These are phyloP conservation scores for Epichloe coenophiala DNA, from an alignment of 2,329 filamentous ascomycete genomes.

Conservation along the genomic window DNA sequence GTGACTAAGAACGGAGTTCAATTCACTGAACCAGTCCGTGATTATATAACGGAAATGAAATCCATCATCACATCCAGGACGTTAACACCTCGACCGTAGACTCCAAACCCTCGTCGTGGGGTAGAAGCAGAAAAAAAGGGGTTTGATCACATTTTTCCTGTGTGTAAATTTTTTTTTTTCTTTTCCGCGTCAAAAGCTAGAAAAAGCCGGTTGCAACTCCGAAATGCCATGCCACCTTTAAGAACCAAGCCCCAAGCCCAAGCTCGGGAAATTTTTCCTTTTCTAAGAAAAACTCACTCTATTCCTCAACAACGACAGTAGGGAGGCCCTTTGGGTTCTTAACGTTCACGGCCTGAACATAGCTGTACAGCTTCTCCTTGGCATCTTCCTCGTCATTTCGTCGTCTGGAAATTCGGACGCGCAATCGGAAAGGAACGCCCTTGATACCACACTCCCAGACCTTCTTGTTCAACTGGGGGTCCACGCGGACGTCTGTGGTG, in stretches of 20 bases:
- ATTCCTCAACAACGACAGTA: conserved; percentile 75
- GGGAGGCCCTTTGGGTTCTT: conserved; percentile 98
- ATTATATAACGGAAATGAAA: background rate
- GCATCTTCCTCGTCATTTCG: conserved; percentile 99
- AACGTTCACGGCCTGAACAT: conserved; percentile 98
- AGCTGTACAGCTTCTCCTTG: conserved; percentile 99
- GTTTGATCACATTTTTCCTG: conserved; percentile 21
- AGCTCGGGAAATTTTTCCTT: conserved; percentile 16
- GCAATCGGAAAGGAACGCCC: conserved; percentile 94
- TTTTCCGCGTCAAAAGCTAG: conserved; percentile 28
- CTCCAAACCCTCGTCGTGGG: background rate
- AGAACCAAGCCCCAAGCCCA: conserved; percentile 30
- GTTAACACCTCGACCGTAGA: background rate
- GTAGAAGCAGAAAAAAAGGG: conserved; percentile 8
- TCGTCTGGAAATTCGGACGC: conserved; percentile 97
- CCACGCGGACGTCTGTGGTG: conserved; percentile 91
- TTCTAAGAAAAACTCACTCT: conserved; percentile 22
- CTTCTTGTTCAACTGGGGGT: conserved; percentile 99
- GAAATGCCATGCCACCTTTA: conserved; percentile 29
- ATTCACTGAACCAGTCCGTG: background rate
- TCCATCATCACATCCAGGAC: conserved; percentile 6
- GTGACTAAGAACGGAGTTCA: background rate
- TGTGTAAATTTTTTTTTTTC: conserved; percentile 12
- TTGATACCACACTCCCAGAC: conserved; percentile 99
- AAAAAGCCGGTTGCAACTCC: conserved; percentile 33